phyloP scores from a whole-genome alignment of 257 asterid species.

The Solanum chmielewskii region DNA sequence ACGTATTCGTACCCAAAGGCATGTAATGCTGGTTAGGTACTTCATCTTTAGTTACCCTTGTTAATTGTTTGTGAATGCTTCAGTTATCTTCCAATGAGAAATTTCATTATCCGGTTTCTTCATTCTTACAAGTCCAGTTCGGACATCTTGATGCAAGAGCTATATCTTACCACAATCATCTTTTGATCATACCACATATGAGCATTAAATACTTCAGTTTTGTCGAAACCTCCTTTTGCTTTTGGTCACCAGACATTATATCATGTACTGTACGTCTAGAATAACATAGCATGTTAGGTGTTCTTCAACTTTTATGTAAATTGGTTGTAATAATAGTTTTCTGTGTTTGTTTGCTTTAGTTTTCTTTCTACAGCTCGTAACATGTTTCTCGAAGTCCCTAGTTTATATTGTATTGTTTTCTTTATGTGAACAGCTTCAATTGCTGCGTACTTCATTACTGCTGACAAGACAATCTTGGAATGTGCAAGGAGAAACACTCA shows the following conservation, averaged over 20 bases:
- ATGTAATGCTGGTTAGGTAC: not conserved
- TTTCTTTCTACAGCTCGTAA: not conserved
- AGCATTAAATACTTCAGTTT: not conserved
- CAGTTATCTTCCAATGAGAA: not conserved
- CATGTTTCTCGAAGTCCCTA: not conserved
- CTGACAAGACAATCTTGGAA: conserved; percentile 72
- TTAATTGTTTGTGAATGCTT: not conserved
- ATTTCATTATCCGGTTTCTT: not conserved
- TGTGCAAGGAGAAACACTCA: conserved; percentile 62
- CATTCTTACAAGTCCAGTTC: not conserved
- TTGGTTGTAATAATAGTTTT: not conserved
- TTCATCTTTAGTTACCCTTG: not conserved
- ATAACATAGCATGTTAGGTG: not conserved
- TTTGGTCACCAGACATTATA: not conserved
- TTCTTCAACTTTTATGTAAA: not conserved
- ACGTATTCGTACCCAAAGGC: not conserved
- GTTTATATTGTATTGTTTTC: not conserved
- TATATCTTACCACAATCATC: not conserved
- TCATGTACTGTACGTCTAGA: not conserved
- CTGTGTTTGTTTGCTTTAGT: not conserved
- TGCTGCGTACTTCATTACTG: conserved; percentile 78
- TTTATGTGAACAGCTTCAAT: conserved; percentile 47
- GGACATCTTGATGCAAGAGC: not conserved
- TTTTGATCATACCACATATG: not conserved
- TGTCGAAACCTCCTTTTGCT: not conserved